A percentile compares a stretch with the other conserved stretches of the same genome.
Evolutionary conservation across 192 early-diverging fungal genomes (phyloP).

Genomic region (Rhizophagus prolifer): DNA sequence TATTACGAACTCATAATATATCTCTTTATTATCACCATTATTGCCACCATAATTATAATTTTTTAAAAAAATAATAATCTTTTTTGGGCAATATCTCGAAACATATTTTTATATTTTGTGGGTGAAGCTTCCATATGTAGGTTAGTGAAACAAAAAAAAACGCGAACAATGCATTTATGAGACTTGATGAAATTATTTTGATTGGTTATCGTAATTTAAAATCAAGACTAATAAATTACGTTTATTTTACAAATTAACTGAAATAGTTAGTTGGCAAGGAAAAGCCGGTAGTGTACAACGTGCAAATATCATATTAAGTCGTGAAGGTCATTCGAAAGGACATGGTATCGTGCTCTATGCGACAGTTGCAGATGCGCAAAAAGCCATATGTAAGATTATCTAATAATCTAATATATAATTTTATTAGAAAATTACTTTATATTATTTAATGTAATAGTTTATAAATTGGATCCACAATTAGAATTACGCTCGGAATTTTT

Average conservation of each 20-base stretch:
- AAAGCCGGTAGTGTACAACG: conserved; percentile 57
- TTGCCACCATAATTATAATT: neutral
- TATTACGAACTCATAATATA: neutral
- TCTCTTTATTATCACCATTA: neutral
- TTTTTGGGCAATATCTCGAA: neutral
- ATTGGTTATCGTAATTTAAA: conserved; percentile 5
- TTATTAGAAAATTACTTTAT: neutral
- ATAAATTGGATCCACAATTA: neutral
- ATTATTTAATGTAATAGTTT: neutral
- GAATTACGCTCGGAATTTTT: neutral
- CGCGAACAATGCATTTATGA: neutral
- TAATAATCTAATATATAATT: neutral
- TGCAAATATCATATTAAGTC: conserved; percentile 52
- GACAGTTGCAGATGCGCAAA: conserved; percentile 58
- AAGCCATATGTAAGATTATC: conserved; percentile 47
- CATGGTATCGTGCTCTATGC: conserved; percentile 63
- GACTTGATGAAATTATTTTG: neutral
- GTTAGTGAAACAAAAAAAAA: conserved; percentile 21
- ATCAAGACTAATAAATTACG: neutral
- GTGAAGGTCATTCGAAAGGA: conserved; percentile 61
- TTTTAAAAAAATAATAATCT: neutral
- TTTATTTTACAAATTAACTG: neutral
- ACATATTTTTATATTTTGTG: neutral
- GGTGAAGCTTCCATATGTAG: conserved; percentile 26
- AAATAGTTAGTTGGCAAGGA: conserved; percentile 36